Base-by-base conservation (phyloP, 2,329 filamentous ascomycete genomes). In the Fusarium anguioides region DNA sequence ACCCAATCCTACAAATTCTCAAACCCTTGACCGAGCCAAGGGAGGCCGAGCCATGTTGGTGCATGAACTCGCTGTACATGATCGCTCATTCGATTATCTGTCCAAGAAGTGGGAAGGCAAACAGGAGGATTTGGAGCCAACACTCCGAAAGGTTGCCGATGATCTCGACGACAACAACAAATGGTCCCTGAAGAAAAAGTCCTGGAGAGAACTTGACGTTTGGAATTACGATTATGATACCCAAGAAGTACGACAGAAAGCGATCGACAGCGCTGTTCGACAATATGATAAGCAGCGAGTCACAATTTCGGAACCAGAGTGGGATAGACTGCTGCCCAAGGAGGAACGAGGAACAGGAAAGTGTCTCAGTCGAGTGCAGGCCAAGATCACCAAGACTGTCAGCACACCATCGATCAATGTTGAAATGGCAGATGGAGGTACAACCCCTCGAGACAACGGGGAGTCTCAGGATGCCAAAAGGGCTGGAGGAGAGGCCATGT, bases 141-240 rank as follows among this genome's bases (percentile, higher is more conserved):
- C 83, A 1, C 75, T 90, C 14, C 80, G 84, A 46, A 90, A 89
- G 76, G 86, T 88, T 21, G 87, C 86, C 27, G 83, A 86, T 57
- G 81, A 82, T 52, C 81, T 84, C 57, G 64, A 80, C 6, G 75
- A 79, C 4, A 78, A 78, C 6, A 81, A 85, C 61, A 87, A 82
- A 66, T 90, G 85, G 82, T 76, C 79, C 31, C 76, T 90, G 68
- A 83, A 84, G 62, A 87, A 86, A 76, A 77, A 81, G 23, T 86
- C 82, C 64, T 90, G 84, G 83, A 89, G 84, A 75, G 88, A 90
- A 66, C 81, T 90, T 15, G 87, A 90, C 67, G 85, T 89, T 21
- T 90, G 85, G 83, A 84, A 82, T 57, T 89, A 88, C 74, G 78
- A 84, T 26, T 90, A 90, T 71, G 79, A 80, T 41, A 80, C 75